A percentile compares a stretch with the other conserved stretches of the same genome.
phyloP scores from a whole-genome alignment of 1,284 basidiomycete species.

The Termitomyces sp. region DNA sequence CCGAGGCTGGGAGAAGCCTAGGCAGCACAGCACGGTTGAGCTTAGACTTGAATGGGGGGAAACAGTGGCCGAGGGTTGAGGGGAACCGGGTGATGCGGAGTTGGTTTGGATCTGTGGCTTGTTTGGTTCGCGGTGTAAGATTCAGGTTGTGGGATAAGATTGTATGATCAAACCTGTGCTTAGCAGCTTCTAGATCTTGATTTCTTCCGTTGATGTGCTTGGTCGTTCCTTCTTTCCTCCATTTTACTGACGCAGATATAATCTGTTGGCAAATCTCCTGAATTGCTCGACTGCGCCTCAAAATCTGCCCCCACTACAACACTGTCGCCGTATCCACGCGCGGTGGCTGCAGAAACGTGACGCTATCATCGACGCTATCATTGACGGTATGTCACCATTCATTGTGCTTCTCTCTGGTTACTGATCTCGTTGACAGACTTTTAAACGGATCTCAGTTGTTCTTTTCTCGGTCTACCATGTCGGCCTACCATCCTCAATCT shows the following conservation, averaged over 20 bases:
- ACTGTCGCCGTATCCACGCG: background rate
- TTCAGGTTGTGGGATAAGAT: constrained; percentile 1
- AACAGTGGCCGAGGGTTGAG: background rate
- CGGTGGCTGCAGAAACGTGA: background rate
- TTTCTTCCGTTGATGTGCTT: constrained; percentile 9
- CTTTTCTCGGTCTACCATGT: constrained; percentile 4
- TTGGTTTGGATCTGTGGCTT: constrained; percentile 11
- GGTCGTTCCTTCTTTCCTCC: constrained; percentile 8
- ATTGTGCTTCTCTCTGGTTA: background rate
- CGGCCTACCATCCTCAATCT: constrained; percentile 11
- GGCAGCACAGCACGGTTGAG: no score
- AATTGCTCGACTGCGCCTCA: background rate
- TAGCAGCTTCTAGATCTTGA: background rate
- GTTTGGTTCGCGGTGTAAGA: constrained; percentile 13
- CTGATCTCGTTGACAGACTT: background rate
- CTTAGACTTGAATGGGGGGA: background rate
- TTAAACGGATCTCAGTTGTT: background rate
- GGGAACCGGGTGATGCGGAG: constrained; percentile 15
- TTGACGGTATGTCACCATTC: background rate
- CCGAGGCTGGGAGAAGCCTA: background rate
- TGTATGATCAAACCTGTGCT: constrained; percentile 19
- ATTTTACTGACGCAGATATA: constrained; percentile 8
- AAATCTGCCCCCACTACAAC: background rate
- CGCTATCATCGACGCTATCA: background rate
- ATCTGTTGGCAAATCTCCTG: background rate